Evolutionary conservation across 2,329 filamentous ascomycete species (phyloP).

Genomic region (Penicillium polonicum): DNA sequence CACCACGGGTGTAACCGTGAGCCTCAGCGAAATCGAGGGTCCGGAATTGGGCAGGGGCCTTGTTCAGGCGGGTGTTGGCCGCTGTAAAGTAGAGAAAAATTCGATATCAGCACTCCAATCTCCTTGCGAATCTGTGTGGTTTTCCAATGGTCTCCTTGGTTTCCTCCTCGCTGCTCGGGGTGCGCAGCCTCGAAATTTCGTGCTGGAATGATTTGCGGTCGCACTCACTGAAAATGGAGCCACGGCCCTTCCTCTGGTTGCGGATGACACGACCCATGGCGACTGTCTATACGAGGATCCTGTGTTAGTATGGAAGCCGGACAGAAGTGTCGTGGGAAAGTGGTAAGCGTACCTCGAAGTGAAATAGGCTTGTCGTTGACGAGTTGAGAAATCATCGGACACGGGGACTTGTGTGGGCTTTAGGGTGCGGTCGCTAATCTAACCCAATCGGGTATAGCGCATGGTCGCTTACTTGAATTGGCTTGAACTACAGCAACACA

Average conservation of each 20-base stretch:
- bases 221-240: constrained; percentile 72
- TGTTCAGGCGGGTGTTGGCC: constrained; percentile 87
- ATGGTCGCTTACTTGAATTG: constrained; percentile 14
- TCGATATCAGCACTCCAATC: constrained; percentile 36
- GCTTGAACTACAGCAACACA: background rate
- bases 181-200: constrained; percentile 17
- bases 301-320: constrained; percentile 37
- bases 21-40: constrained; percentile 94
- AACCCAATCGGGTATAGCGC: constrained; percentile 40
- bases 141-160: constrained; percentile 8
- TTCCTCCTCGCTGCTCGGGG: constrained; percentile 16
- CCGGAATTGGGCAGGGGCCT: constrained; percentile 93
- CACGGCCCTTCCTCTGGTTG: constrained; percentile 75
- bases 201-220: constrained; percentile 35
- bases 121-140: constrained; percentile 6
- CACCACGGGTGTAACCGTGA: constrained; percentile 95
- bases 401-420: constrained; percentile 45
- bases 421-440: constrained; percentile 49
- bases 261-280: constrained; percentile 69
- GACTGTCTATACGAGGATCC: constrained; percentile 40
- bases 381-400: constrained; percentile 43
- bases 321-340: constrained; percentile 30
- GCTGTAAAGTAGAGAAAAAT: constrained; percentile 48
- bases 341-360: constrained; percentile 44
- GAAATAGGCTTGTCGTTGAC: constrained; percentile 45